Base-by-base conservation (phyloP, 768 basidiomycete genomes). In the Porphyrellus cyaneotinctus region DNA sequence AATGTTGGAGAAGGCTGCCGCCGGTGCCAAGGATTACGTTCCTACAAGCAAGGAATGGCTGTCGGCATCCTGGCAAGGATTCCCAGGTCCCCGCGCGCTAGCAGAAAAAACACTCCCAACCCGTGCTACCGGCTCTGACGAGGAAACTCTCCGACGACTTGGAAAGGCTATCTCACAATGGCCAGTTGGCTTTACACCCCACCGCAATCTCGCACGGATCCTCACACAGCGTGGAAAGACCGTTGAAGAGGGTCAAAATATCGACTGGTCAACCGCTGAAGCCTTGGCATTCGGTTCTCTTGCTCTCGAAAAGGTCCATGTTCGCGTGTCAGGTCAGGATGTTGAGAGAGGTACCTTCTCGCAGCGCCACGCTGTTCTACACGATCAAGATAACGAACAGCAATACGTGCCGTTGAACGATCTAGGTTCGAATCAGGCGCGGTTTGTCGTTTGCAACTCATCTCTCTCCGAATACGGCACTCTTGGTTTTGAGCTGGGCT, bases 291-390 rank as follows among this genome's bases (percentile, higher is more conserved):
- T 98, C 64, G 97, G 95, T 53, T 80, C 93, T 6, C 85, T 99
- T 36, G 91, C 90, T 11, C 78, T 97, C 37, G 95, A 98, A 72
- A 90, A 90, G 62, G 87, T 87, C 46, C 94, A 98, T 68, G 89
- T 99, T 43, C 90, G 95, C 57, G 77, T 99, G 2, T 97, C 94
- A 1, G 95, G 95, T 28, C 97, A 99, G 73, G 95, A 99, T 68
- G 95, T 98, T 49, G 95, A 99, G 73, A 88, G 95, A 66, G 95
- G 95, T 30, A 99, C 95, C 3, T 99, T 99, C 80, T 97, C 95
- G 14, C 95, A 99, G 67, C 88, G 95, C 41, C 95, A 99, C 63
- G 95, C 95, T 43, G 87, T 99, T 57, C 81, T 99, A 51, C 94
- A 98, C 71, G 95, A 99, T 71, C 95, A 99, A 74, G 78, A 75